phyloP scores from a whole-genome alignment of 1,284 basidiomycete genomes.

The Gomphus bonarii region DNA sequence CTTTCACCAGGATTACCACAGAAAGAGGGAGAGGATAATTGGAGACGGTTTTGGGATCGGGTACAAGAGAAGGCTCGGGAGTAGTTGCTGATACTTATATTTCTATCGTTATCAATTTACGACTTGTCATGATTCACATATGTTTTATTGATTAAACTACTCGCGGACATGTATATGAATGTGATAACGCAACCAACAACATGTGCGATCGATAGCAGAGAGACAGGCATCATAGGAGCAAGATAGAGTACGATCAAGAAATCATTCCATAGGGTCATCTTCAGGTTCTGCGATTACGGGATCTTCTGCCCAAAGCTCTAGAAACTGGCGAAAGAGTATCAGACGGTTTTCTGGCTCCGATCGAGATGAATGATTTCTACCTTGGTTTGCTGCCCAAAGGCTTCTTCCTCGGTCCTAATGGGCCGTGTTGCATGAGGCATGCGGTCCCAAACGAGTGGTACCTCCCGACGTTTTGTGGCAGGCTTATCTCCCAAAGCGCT shows the following conservation, averaged over 20 bases:
- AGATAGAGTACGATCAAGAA: not conserved
- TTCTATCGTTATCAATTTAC: conserved; percentile 7
- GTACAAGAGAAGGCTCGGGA: conserved; percentile 10
- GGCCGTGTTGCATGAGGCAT: conserved; percentile 52
- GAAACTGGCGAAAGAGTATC: conserved; percentile 37
- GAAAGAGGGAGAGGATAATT: not conserved
- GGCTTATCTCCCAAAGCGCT: conserved; percentile 74
- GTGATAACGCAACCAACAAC: not conserved
- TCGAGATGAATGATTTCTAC: conserved; percentile 28
- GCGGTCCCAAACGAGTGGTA: conserved; percentile 59
- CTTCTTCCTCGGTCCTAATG: conserved; percentile 50
- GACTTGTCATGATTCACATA: conserved; percentile 10
- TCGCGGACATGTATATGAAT: conserved; percentile 3
- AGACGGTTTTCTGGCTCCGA: not conserved
- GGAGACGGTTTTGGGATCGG: conserved; percentile 12
- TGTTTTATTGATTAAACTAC: conserved; percentile 1
- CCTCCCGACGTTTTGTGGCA: conserved; percentile 51
- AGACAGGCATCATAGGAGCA: not conserved
- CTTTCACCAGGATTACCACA: not conserved
- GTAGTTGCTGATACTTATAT: not conserved
- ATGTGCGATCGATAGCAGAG: not conserved
- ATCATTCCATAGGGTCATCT: conserved; percentile 13
- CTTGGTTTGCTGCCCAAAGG: conserved; percentile 41
- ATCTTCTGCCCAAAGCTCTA: conserved; percentile 74
- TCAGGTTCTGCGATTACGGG: conserved; percentile 59